phyloP scores from a whole-genome alignment of 371 early-diverging fungal species.

The Mucor velutinosus region DNA sequence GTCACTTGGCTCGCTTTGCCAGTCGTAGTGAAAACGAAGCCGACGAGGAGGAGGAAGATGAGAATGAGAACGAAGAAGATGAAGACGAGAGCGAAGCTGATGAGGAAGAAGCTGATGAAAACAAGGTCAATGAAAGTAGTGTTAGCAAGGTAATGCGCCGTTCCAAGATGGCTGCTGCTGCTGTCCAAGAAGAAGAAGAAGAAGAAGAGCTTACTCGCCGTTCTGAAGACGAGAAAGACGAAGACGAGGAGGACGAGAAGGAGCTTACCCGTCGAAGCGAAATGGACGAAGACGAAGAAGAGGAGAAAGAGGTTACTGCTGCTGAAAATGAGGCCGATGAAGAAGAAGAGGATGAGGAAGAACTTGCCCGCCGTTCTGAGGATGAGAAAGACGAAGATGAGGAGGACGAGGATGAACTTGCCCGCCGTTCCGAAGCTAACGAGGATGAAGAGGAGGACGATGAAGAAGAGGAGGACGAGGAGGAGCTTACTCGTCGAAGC shows the following conservation, averaged over 20 bases:
- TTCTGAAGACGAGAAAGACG: not conserved
- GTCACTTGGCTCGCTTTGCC: not conserved
- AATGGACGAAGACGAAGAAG: not conserved
- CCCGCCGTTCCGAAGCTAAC: not conserved
- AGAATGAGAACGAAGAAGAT: slow-evolving; percentile 10
- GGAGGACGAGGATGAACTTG: not conserved
- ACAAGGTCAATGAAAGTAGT: slow-evolving; percentile 3
- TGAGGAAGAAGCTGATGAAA: slow-evolving; percentile 7
- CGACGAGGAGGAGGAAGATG: slow-evolving; percentile 13
- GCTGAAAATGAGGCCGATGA: not conserved
- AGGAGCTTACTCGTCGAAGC: not conserved
- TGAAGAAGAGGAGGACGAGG: not conserved
- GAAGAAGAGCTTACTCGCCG: not conserved
- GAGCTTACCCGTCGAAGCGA: not conserved
- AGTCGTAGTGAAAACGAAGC: slow-evolving; percentile 7
- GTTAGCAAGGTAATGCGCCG: not conserved
- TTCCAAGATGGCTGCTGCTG: not conserved
- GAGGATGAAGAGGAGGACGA: not conserved
- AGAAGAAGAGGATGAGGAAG: not conserved
- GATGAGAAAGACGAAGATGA: not conserved
- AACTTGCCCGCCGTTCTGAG: not conserved
- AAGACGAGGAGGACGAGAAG: not conserved
- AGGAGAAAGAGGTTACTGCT: not conserved
- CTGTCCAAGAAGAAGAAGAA: not conserved
- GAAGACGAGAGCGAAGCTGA: slow-evolving; percentile 4